phyloP scores from a whole-genome alignment of 2,329 filamentous ascomycete genomes.

The Bipolaris oryzae region DNA sequence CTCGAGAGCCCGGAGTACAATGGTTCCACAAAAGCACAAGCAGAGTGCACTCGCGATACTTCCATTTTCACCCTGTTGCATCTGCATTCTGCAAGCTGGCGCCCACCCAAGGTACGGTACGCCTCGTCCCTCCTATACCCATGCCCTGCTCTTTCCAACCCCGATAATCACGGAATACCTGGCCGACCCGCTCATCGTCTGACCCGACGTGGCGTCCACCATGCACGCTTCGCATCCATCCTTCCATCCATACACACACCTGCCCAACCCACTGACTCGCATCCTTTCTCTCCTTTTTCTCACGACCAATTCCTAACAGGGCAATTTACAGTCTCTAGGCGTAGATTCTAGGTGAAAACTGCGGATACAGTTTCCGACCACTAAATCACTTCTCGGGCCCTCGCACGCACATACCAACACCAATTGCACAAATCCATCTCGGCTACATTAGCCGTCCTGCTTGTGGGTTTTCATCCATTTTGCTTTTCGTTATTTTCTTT shows the following conservation, averaged over 20 bases:
- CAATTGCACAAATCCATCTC: too few species aligned
- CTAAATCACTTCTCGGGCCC: background rate
- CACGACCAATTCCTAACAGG: background rate
- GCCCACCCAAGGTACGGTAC: background rate
- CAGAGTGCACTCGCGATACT: background rate
- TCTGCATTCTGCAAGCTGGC: background rate
- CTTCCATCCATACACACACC: background rate
- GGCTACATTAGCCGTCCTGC: constrained; percentile 1
- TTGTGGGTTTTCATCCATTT: background rate
- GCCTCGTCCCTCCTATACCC: background rate
- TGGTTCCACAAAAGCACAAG: too few species aligned
- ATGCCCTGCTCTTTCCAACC: background rate
- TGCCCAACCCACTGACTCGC: background rate
- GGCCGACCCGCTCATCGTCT: background rate
- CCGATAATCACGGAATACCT: background rate
- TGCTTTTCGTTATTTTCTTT: background rate
- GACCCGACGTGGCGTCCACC: constrained; percentile 1
- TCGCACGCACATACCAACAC: background rate
- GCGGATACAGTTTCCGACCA: constrained; percentile 17
- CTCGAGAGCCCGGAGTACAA: background rate
- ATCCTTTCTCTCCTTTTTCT: background rate
- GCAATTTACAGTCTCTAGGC: constrained; percentile 4
- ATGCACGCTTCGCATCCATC: background rate
- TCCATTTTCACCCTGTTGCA: too few species aligned
- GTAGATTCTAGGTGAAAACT: constrained; percentile 15